These are phyloP conservation scores for Biscogniauxia marginata DNA, from an alignment of 2,329 filamentous ascomycete species.

Conservation along the genomic window DNA sequence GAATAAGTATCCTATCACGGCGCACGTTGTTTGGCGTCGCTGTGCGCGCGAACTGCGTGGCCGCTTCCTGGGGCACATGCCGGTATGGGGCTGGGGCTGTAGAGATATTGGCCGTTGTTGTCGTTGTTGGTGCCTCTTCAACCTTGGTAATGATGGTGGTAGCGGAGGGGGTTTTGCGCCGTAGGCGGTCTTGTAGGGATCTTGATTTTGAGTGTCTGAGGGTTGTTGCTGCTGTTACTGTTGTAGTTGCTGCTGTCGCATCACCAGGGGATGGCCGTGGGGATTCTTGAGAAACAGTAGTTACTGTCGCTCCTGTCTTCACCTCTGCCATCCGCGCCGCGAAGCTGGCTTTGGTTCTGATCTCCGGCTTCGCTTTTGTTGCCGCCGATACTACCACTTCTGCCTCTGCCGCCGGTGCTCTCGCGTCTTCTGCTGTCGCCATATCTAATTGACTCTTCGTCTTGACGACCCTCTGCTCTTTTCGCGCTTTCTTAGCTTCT, in stretches of 20 bases:
- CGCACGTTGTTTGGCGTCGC: constrained; percentile 45
- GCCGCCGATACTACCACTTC: neutral
- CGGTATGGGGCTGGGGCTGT: constrained; percentile 36
- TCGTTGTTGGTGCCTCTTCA: constrained; percentile 5
- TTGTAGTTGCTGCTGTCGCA: neutral
- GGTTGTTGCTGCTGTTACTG: neutral
- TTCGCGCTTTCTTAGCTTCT: constrained; percentile 10
- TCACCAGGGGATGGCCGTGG: neutral
- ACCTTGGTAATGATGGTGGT: neutral
- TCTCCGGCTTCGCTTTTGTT: constrained; percentile 10
- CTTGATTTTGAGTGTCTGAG: constrained; percentile 11
- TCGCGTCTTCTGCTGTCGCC: neutral
- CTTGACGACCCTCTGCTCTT: neutral
- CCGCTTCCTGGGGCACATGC: constrained; percentile 54
- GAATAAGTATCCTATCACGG: constrained; percentile 34
- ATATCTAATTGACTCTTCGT: neutral
- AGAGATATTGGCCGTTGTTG: constrained; percentile 17
- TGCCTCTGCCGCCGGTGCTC: neutral
- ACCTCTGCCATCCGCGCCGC: constrained; percentile 11
- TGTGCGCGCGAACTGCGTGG: constrained; percentile 53
- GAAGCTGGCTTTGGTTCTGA: constrained; percentile 12
- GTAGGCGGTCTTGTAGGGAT: constrained; percentile 22
- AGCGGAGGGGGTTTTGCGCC: constrained; percentile 14
- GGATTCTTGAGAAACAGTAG: neutral
- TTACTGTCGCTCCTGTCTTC: neutral